A percentile compares a stretch with the other conserved stretches of the same genome.
These are phyloP conservation scores for Nemania sp. DNA, from an alignment of 2,329 filamentous ascomycete genomes.

Conservation along the genomic window DNA sequence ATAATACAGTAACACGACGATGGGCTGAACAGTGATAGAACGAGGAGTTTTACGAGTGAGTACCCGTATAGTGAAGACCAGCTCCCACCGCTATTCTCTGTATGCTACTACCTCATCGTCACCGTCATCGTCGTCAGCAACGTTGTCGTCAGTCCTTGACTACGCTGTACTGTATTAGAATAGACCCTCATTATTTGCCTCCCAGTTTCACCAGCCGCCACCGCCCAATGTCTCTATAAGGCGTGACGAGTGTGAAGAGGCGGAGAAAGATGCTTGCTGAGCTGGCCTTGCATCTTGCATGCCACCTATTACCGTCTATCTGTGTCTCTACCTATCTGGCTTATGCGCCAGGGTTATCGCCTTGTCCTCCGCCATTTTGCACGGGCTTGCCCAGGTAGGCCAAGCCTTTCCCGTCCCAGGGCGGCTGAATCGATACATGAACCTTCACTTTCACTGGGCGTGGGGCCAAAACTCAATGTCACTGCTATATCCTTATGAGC, in stretches of 20 bases:
- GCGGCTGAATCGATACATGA: conserved; percentile 6
- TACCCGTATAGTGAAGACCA: background rate
- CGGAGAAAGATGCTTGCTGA: conserved; percentile 25
- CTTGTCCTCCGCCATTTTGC: conserved; percentile 10
- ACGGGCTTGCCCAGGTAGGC: background rate
- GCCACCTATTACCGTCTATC: conserved; percentile 22
- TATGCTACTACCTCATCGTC: conserved; percentile 4
- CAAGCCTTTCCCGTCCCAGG: conserved; percentile 1
- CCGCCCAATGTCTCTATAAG: conserved; percentile 18
- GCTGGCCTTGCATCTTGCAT: conserved; percentile 38
- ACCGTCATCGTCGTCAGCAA: background rate
- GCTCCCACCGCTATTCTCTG: conserved; percentile 20
- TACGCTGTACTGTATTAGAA: background rate
- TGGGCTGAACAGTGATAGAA: conserved; percentile 9
- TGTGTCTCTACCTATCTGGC: background rate
- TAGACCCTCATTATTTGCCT: background rate
- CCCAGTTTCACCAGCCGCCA: conserved; percentile 15
- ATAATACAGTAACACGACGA: conserved; percentile 5
- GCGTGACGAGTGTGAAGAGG: conserved; percentile 15
- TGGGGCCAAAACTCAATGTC: no score
- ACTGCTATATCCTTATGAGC: no score
- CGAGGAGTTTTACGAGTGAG: background rate
- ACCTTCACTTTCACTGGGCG: no score
- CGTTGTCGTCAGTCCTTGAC: background rate
- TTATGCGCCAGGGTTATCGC: background rate